A percentile compares a stretch with the other conserved stretches of the same genome.
phyloP scores from a whole-genome alignment of 2,329 filamentous ascomycete genomes.

The Thielaviopsis populi region DNA sequence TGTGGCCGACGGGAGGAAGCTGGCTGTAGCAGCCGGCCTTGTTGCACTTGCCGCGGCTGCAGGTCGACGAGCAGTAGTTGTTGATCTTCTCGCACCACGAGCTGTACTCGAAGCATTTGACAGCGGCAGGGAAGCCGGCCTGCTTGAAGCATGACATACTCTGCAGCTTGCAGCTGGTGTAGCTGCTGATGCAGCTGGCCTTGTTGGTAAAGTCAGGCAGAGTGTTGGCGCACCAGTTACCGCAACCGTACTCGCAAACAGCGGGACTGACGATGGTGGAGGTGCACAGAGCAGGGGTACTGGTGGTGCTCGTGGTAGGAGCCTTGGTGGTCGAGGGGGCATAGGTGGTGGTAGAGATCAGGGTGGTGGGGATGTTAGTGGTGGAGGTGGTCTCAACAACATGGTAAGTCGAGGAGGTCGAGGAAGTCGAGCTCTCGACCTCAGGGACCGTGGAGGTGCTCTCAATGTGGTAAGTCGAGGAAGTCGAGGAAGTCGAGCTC shows the following conservation, averaged over 20 bases:
- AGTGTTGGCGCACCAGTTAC: conserved; percentile 37
- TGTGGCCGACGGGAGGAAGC: conserved; percentile 27
- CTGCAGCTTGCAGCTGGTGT: conserved; percentile 33
- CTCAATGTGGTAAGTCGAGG: conserved; percentile 16
- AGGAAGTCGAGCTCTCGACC: too few species aligned
- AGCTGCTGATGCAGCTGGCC: conserved; percentile 24
- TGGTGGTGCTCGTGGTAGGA: conserved; percentile 21
- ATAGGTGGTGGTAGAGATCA: conserved; percentile 16
- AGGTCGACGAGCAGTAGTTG: conserved; percentile 28
- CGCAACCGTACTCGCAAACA: conserved; percentile 39
- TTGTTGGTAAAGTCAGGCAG: conserved; percentile 33
- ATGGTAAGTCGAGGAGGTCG: conserved; percentile 14
- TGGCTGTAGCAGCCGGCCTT: conserved; percentile 32
- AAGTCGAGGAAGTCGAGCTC: too few species aligned
- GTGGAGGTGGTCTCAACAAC: conserved; percentile 16
- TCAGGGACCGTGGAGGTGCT: too few species aligned
- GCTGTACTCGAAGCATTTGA: conserved; percentile 37
- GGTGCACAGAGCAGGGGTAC: conserved; percentile 31
- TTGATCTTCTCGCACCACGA: conserved; percentile 35
- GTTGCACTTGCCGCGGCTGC: conserved; percentile 26
- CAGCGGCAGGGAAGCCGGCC: conserved; percentile 35
- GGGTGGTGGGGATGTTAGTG: conserved; percentile 17
- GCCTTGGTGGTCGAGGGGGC: conserved; percentile 18
- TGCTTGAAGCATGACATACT: conserved; percentile 35
- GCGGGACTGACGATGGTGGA: conserved; percentile 31